Percentiles rank a stretch among this genome's conserved stretches.
Conservation (phyloP, 257 asterid species). For the Handroanthus guayacan region DNA sequence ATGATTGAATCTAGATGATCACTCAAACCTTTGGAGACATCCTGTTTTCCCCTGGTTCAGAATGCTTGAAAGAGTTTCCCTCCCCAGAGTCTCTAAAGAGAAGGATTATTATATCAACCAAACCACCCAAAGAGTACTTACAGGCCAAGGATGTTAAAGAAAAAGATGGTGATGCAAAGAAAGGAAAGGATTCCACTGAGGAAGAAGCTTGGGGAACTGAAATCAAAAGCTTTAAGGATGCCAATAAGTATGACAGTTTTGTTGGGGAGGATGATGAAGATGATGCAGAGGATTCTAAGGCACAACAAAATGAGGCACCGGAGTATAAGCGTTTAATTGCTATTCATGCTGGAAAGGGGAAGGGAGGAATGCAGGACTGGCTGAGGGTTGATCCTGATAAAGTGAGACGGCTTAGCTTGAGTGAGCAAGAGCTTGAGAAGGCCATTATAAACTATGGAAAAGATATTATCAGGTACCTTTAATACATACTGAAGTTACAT, state of each 20-base stretch:
- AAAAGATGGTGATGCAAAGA: slow-evolving; percentile 45
- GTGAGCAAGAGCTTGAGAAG: slow-evolving; percentile 90
- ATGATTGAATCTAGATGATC: slow-evolving; percentile 56
- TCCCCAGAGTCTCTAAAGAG: slow-evolving; percentile 63
- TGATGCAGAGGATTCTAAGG: slow-evolving; percentile 50
- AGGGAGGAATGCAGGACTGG: slow-evolving; percentile 78
- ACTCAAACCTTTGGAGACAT: slow-evolving; percentile 64
- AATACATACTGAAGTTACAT: slow-evolving; percentile 13
- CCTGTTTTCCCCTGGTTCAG: slow-evolving; percentile 58
- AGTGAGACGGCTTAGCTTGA: slow-evolving; percentile 95
- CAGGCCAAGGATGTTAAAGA: slow-evolving; percentile 52
- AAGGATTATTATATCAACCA: slow-evolving; percentile 67
- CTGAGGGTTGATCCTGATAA: slow-evolving; percentile 68
- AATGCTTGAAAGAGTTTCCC: slow-evolving; percentile 56
- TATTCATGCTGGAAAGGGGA: slow-evolving; percentile 88
- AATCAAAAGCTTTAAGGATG: slow-evolving; percentile 36
- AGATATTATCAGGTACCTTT: slow-evolving; percentile 75
- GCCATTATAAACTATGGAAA: slow-evolving; percentile 65
- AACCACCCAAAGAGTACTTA: slow-evolving; percentile 74
- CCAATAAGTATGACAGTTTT: slow-evolving; percentile 49
- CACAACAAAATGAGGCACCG: slow-evolving; percentile 48
- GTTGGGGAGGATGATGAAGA: slow-evolving; percentile 54
- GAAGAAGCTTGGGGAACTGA: slow-evolving; percentile 68
- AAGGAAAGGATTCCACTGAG: slow-evolving; percentile 39
- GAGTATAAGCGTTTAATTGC: slow-evolving; percentile 79